Percentiles rank a stretch among this genome's conserved stretches.
Evolutionary conservation across 75 land plant species (phyloP).

Genomic region (Pseudotsuga menziesii): DNA sequence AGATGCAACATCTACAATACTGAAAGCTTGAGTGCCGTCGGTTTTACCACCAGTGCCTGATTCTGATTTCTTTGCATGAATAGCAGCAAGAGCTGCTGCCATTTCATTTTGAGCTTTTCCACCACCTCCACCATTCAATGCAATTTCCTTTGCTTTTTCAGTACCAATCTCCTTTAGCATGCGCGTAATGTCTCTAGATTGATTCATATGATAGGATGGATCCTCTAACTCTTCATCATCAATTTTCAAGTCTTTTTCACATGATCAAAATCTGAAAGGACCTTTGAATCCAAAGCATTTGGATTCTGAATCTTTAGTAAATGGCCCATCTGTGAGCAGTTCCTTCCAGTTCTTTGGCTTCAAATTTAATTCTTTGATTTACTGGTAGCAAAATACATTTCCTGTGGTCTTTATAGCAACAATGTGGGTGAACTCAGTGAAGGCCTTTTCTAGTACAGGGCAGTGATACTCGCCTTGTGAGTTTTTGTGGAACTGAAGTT

Average conservation of each 20-base stretch:
- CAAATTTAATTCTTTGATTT: slow-evolving; percentile 83
- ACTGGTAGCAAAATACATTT: slow-evolving; percentile 94
- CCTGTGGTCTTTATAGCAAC: slow-evolving; percentile 95
- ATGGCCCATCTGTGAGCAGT: slow-evolving; percentile 91
- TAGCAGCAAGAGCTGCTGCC: slow-evolving; percentile 81
- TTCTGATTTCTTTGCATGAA: slow-evolving; percentile 59
- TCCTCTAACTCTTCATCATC: slow-evolving; percentile 92
- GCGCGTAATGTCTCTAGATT: slow-evolving; percentile 84
- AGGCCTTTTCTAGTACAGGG: slow-evolving; percentile 92
- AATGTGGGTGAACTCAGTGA: slow-evolving; percentile 94
- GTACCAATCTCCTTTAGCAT: slow-evolving; percentile 90
- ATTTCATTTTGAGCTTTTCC: slow-evolving; percentile 74
- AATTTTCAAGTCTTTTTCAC: slow-evolving; percentile 72
- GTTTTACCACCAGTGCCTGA: slow-evolving; percentile 21
- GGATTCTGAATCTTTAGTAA: slow-evolving; percentile 91
- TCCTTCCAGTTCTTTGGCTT: slow-evolving; percentile 97
- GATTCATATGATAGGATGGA: slow-evolving; percentile 75
- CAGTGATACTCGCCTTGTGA: slow-evolving; percentile 90
- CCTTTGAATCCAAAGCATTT: slow-evolving; percentile 79
- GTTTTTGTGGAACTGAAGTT: slow-evolving; percentile 90
- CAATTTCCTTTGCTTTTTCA: slow-evolving; percentile 70
- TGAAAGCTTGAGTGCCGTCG: slow-evolving; percentile 35
- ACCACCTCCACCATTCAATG: slow-evolving; percentile 88
- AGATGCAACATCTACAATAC: slow-evolving; percentile 96
- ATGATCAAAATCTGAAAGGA: slow-evolving; percentile 86